Base-by-base conservation (phyloP, 352 stramenopile species). In the Pythium angustatum region DNA sequence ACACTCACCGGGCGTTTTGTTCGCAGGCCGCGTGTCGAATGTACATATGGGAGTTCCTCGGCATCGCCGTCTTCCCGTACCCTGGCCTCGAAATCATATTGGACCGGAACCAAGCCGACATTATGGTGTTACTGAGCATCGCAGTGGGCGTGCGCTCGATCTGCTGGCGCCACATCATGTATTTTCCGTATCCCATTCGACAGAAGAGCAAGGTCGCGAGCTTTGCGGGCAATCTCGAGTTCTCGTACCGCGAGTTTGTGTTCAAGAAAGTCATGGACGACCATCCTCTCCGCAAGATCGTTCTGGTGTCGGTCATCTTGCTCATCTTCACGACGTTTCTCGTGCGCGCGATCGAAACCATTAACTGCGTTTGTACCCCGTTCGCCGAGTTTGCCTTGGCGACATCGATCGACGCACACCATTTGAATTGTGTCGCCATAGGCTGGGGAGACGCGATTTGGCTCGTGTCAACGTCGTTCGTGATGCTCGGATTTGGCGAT, bases 251-350 rank as follows among this genome's bases (percentile, higher is more conserved):
- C 9, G 67, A 83, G 44, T 91, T 91, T 27, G 82, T 89, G 48
- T 70, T 91, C 54, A 91, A 89, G 59, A 91, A 89, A 58, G 79
- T 89, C 14, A 63, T 91, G 30, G 78, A 89, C 24, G 79, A 91
- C 30, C 66, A 54, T 12, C 78, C 78, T 12, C 34, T 89, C 12
- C 64, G 34, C 15, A 89, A 91, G 48, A 66, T 88, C 26, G 19
- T 56, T 10, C 40, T 72, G 8, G 38, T 79, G 17, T 73, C 48
- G 33, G 3, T 51, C 8, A 58, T 71, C 3, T 54, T 83, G 21
- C 34, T 83, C 11, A 59, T 57, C 1, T 51, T 72, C 21, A 62
- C 70, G 30, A 68, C 82, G 17, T 89, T 83, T 30, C 17, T 87
- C 2, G 10, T 91, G 5, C 70, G 78, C 28, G 60, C 81, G 9